Percentiles rank a stretch among this genome's conserved stretches.
Conservation (phyloP, 306 rosid species). For the Acacia melanoxylon region DNA sequence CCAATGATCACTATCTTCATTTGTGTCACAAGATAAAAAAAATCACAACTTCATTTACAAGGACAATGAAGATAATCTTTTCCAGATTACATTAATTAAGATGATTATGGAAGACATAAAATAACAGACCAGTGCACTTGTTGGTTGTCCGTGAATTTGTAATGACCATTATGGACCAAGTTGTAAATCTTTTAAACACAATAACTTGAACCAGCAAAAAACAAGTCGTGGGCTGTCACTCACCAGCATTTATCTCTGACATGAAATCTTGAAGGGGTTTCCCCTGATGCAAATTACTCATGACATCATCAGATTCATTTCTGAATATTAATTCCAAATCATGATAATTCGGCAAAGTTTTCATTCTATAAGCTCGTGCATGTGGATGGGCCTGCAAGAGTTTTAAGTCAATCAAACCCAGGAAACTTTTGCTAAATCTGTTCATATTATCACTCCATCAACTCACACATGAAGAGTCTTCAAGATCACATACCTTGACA, state of each 20-base stretch:
- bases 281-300: slow-evolving; percentile 40
- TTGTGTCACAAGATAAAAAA: not conserved
- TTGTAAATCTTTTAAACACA: not conserved
- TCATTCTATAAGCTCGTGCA: slow-evolving; percentile 65
- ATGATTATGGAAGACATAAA: slow-evolving; percentile 6
- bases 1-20: not conserved
- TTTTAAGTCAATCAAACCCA: slow-evolving; percentile 14
- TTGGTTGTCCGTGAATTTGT: slow-evolving; percentile 9
- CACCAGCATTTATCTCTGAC: slow-evolving; percentile 51
- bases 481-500: slow-evolving; percentile 53
- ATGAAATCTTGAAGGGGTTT: slow-evolving; percentile 40
- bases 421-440: slow-evolving; percentile 7
- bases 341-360: slow-evolving; percentile 63
- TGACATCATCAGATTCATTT: slow-evolving; percentile 42
- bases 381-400: slow-evolving; percentile 58
- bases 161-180: slow-evolving; percentile 10
- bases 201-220: slow-evolving; percentile 2
- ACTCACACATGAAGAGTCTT: not conserved
- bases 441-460: slow-evolving; percentile 20
- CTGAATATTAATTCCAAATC: slow-evolving; percentile 66
- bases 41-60: not conserved
- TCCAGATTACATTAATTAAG: slow-evolving; percentile 3
- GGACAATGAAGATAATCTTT: not conserved
- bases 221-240: slow-evolving; percentile 33
- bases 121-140: not conserved